A percentile compares a stretch with the other conserved stretches of the same genome.
phyloP scores from a whole-genome alignment of 768 basidiomycete genomes.

The Pleurotus sapidus region DNA sequence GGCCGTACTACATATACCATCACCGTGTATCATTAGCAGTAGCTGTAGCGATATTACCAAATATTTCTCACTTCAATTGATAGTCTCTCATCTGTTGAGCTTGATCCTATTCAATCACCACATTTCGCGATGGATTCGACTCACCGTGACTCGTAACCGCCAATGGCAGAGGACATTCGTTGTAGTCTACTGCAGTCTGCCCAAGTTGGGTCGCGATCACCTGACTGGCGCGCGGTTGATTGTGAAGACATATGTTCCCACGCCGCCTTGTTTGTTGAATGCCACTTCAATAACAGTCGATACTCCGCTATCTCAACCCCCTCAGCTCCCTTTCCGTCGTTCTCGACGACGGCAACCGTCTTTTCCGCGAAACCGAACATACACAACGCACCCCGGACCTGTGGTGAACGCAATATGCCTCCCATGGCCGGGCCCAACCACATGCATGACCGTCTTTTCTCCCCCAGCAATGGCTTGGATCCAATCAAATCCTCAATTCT shows the following conservation, averaged over 20 bases:
- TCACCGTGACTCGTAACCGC: no score
- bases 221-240: slow-evolving; percentile 32
- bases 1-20: neutral
- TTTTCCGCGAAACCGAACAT: slow-evolving; percentile 56
- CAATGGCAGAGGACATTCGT: no score
- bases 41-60: neutral
- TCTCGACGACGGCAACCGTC: slow-evolving; percentile 30
- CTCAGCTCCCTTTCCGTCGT: slow-evolving; percentile 13
- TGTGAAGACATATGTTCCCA: slow-evolving; percentile 30
- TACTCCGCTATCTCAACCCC: slow-evolving; percentile 6
- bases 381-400: slow-evolving; percentile 36
- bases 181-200: neutral
- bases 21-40: neutral
- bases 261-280: slow-evolving; percentile 36
- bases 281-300: slow-evolving; percentile 9
- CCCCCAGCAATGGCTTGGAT: slow-evolving; percentile 25
- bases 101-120: neutral
- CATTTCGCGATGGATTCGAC: no score
- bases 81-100: neutral
- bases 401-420: slow-evolving; percentile 30
- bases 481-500: slow-evolving; percentile 61
- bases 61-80: no score
- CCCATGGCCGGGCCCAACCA: slow-evolving; percentile 7
- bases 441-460: slow-evolving; percentile 6
- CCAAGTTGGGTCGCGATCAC: slow-evolving; percentile 29